A percentile compares a stretch with the other conserved stretches of the same genome.
These are phyloP conservation scores for Asparagopsis taxiformis DNA, from an alignment of 31 red algal species.

Conservation along the genomic window DNA sequence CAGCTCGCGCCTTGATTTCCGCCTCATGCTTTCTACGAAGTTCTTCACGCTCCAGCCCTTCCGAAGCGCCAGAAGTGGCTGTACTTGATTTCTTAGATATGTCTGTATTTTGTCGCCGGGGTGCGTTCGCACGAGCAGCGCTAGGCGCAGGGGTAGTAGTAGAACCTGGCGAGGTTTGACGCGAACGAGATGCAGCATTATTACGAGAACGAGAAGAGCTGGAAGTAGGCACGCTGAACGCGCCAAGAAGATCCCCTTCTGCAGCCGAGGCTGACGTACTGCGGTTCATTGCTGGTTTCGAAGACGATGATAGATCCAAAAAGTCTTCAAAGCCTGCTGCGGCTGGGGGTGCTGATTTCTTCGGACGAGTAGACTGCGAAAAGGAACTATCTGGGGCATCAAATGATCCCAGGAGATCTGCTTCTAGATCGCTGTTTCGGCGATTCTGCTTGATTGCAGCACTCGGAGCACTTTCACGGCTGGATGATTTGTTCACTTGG, in stretches of 20 bases:
- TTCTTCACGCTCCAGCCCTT: conserved; percentile 54
- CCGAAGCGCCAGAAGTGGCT: conserved; percentile 4
- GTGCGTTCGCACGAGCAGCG: no score
- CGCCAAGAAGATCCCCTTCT: conserved; percentile 86
- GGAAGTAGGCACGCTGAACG: conserved; percentile 29
- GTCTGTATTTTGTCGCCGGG: no score
- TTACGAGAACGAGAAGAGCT: conserved; percentile 25
- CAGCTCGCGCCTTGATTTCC: conserved; percentile 77
- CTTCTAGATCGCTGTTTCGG: conserved; percentile 24
- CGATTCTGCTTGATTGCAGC: conserved; percentile 9
- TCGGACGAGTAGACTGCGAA: neutral
- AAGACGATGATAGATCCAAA: no score
- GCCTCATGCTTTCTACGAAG: conserved; percentile 60
- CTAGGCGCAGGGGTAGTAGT: no score
- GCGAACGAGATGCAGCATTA: conserved; percentile 1
- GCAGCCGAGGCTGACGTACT: conserved; percentile 26
- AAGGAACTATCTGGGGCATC: neutral
- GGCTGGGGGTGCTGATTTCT: neutral
- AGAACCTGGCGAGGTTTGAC: conserved; percentile 21
- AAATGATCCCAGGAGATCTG: conserved; percentile 9
- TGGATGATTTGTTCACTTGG: conserved; percentile 9
- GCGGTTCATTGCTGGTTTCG: neutral
- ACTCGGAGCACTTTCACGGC: conserved; percentile 13
- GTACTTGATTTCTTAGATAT: neutral
- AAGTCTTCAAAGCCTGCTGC: conserved; percentile 40